phyloP scores from a whole-genome alignment of 1,284 basidiomycete species.

The Vanrija sp. region DNA sequence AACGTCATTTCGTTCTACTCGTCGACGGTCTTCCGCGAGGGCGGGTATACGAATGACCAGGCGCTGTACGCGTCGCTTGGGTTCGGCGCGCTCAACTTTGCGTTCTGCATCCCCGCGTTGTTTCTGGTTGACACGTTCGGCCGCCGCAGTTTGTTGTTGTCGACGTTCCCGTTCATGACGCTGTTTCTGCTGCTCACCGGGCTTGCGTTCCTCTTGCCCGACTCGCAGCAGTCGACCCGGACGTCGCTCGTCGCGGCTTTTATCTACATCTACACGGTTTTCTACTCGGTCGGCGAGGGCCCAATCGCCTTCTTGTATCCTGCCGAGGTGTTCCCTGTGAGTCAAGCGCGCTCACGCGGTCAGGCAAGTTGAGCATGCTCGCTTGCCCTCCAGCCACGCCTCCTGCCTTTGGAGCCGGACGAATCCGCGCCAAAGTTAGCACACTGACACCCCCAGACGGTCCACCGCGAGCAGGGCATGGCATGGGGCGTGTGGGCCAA shows the following conservation, averaged over 20 bases:
- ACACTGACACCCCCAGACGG: too few relatives aligned
- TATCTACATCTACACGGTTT: slow-evolving; percentile 42
- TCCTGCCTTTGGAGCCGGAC: too few relatives aligned
- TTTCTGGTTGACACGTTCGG: slow-evolving; percentile 56
- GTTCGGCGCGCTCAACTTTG: slow-evolving; percentile 50
- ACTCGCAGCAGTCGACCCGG: slow-evolving; percentile 19
- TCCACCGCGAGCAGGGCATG: slow-evolving; percentile 54
- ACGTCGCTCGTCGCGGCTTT: slow-evolving; percentile 18
- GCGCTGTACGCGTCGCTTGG: slow-evolving; percentile 59
- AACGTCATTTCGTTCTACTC: slow-evolving; percentile 13
- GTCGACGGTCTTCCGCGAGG: slow-evolving; percentile 62
- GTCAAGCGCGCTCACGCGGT: neutral
- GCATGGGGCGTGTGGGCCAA: slow-evolving; percentile 49
- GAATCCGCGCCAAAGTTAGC: slow-evolving; percentile 4
- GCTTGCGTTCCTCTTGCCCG: slow-evolving; percentile 16
- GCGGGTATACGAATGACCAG: slow-evolving; percentile 44
- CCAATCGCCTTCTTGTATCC: slow-evolving; percentile 60
- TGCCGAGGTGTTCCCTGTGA: slow-evolving; percentile 52
- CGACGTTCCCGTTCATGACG: slow-evolving; percentile 52
- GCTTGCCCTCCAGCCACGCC: too few relatives aligned
- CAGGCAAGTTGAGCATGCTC: too few relatives aligned
- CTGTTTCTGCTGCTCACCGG: slow-evolving; percentile 9
- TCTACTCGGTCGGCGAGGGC: slow-evolving; percentile 57
- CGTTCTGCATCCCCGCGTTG: slow-evolving; percentile 45
- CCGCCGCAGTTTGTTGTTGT: slow-evolving; percentile 59